A percentile compares a stretch with the other conserved stretches of the same genome.
Evolutionary conservation across 768 basidiomycete species (phyloP).

Genomic region (Lactifluus volemus): DNA sequence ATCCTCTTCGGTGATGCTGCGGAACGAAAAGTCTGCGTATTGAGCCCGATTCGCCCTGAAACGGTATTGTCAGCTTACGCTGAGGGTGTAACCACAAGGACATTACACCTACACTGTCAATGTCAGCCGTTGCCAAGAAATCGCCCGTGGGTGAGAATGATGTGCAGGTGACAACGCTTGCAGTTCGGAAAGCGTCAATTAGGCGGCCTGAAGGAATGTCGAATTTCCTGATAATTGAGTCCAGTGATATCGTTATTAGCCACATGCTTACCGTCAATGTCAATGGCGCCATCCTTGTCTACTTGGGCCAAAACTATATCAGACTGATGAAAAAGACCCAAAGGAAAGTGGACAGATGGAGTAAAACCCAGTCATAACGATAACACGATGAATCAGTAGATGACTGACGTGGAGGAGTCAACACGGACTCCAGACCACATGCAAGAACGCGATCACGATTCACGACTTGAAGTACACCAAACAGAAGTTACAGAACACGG

Average conservation of each 20-base stretch:
- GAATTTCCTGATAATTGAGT: conserved; percentile 89
- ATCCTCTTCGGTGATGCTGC: conserved; percentile 67
- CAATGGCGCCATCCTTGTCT: too few species aligned
- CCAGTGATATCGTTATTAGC: conserved; percentile 82
- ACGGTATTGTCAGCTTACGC: conserved; percentile 7
- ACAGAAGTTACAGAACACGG: too few species aligned
- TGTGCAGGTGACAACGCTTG: conserved; percentile 80
- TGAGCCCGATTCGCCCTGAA: conserved; percentile 92
- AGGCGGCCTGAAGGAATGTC: conserved; percentile 89
- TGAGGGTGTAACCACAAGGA: not conserved
- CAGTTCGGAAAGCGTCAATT: conserved; percentile 85
- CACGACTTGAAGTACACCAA: too few species aligned
- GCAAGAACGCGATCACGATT: too few species aligned
- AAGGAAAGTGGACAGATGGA: too few species aligned
- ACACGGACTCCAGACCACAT: too few species aligned
- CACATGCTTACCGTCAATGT: conserved; percentile 31
- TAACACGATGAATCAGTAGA: too few species aligned
- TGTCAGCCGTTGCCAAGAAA: conserved; percentile 91
- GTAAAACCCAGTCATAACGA: too few species aligned
- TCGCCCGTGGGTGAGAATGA: conserved; percentile 93
- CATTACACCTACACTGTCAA: conserved; percentile 82
- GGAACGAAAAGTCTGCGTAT: conserved; percentile 77
- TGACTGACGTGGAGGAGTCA: too few species aligned
- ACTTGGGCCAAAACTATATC: too few species aligned
- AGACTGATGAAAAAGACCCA: too few species aligned